Evolutionary conservation across 2,329 filamentous ascomycete species (phyloP), one percentile per base, ranked within the genome.

Genomic region (Penicillium oxalicum): DNA sequence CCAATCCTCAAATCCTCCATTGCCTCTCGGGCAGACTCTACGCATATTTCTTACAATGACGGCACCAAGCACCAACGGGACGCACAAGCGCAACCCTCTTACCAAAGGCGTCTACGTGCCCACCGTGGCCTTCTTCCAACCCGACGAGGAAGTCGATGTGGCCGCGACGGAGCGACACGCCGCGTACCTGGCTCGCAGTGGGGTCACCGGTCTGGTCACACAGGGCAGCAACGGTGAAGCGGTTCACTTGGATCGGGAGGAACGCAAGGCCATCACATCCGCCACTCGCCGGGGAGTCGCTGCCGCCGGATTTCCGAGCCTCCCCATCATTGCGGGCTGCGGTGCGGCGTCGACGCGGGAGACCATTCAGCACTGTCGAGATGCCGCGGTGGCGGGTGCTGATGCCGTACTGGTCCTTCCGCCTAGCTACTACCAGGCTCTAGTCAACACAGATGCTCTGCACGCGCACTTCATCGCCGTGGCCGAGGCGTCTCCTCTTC

Each of bases 211-310:
- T 18, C 76, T 91, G 40, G 84, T 86, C 42, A 87, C 84, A 9
- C 87, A 90, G 66, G 87, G 87, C 40, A 88, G 84, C 63, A 91
- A 91, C 63, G 87, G 87, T 60, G 88, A 93, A 73, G 87, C 88
- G 6, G 86, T 90, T 9, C 87, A 90, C 62, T 77, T 91, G 32
- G 82, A 83, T 38, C 83, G 84, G 59, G 73, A 78, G 25, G 87
- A 91, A 70, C 81, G 87, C 50, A 77, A 79, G 41, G 71, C 80
- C 44, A 81, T 91, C 59, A 90, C 85, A 5, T 72, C 73, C 44
- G 81, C 83, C 32, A 90, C 86, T 1, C 82, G 87, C 36, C 76
- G 79, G 52, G 85, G 86, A 11, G 75, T 91, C 39, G 79, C 88
- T 63, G 74, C 77, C 9, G 79, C 81, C 29, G 85, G 86, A 2